Base-by-base conservation (phyloP, 495 filamentous ascomycete genomes). In the Podospora australis region DNA sequence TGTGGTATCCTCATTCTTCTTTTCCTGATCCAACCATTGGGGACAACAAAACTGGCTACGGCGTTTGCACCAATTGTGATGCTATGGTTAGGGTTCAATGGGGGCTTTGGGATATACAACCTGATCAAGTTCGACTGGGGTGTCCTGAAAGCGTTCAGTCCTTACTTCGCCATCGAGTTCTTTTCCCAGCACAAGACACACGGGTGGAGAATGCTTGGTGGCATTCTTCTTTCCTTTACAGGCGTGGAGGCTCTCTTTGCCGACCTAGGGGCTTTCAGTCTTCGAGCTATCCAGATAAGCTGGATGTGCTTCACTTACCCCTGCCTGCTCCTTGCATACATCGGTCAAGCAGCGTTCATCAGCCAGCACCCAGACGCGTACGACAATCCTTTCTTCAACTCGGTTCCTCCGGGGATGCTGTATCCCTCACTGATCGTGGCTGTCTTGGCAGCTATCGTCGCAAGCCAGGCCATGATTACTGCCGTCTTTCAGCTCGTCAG, bases 171-270 rank as follows among this genome's bases (percentile, higher is more conserved):
- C 9, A 77, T 78, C 13, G 48, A 71, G 1, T 87, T 77, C 52
- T 70, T 88, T 23, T 54, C 78, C 22, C 71, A 79, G 10, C 79
- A 87, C 54, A 73, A 74, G n/a, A 70, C 73, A 23, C 59, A 73
- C 1, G 84, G 82, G 1, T 88, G 84, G 84, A 73, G 66, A 50
- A 76, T 70, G 40, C 74, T 88, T 16, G 84, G 84, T 38, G 84
- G 84, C 0, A 75, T 84, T 16, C 52, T 88, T 7, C 73, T 88
- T 3, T 78, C 82, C 0, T 88, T 88, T 44, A 87, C 84, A 16
- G 83, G 83, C 11, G 81, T 86, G 16, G 84, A 88, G 58, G 83
- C 84, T 4, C 66, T 88, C 16, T 88, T 86, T 53, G 84, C 84
- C 2, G 84, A 88, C 52, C 63, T 88, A 3, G 84, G 84, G 41